These are phyloP conservation scores for Solanum virginianum DNA, from an alignment of 257 asterid species.

Conservation along the genomic window DNA sequence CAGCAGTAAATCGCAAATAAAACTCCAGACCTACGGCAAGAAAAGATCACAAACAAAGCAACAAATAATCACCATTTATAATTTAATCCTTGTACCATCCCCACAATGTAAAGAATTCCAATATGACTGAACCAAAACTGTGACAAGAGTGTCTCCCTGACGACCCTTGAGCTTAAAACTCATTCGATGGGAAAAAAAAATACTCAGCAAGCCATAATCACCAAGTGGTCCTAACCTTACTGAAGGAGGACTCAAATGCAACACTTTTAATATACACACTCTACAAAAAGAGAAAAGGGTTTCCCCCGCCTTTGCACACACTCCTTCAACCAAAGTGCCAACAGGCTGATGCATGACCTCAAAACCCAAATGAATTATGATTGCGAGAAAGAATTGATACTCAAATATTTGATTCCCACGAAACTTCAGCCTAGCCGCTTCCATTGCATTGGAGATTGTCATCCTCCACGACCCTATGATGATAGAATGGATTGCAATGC, in stretches of 20 bases:
- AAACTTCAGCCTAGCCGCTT: background rate
- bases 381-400: constrained; percentile 1
- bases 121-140: constrained; percentile 8
- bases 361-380: constrained; percentile 1
- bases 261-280: constrained; percentile 1
- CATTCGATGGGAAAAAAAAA: background rate
- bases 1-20: background rate
- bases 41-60: background rate
- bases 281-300: constrained; percentile 1
- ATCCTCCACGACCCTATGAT: constrained; percentile 12
- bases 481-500: constrained; percentile 74
- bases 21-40: background rate
- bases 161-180: constrained; percentile 4
- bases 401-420: background rate
- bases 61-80: background rate
- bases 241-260: background rate
- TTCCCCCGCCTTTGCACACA: background rate
- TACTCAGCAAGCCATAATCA: background rate
- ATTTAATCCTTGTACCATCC: background rate
- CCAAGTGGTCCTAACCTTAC: background rate
- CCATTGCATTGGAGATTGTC: background rate
- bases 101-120: constrained; percentile 1
- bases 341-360: constrained; percentile 1
- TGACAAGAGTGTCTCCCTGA: constrained; percentile 9
- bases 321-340: background rate